Conservation (phyloP, 345 rosid genomes). For the Salix udensis region DNA sequence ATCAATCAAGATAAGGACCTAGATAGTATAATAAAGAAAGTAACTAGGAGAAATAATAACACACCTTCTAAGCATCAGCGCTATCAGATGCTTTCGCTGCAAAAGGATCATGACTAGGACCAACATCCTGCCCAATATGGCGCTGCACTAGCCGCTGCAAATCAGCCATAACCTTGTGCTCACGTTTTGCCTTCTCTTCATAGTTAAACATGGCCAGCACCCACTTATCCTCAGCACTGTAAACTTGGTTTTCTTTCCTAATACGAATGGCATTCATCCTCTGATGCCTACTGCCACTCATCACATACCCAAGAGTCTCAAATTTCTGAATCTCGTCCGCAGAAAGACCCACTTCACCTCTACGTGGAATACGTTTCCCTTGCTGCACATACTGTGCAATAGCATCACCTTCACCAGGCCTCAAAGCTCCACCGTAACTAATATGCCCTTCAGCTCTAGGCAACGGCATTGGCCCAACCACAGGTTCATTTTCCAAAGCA, state of each 20-base stretch:
- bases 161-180: conserved; percentile 97
- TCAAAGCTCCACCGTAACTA: conserved; percentile 93
- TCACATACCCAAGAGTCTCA: conserved; percentile 91
- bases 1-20: background rate
- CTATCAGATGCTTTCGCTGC: conserved; percentile 59
- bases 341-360: conserved; percentile 99
- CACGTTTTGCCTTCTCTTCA: conserved; percentile 95
- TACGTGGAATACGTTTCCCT: conserved; percentile 97
- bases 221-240: conserved; percentile 95
- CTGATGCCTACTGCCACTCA: conserved; percentile 98
- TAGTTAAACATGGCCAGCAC: conserved; percentile 97
- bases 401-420: conserved; percentile 99
- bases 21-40: too few relatives aligned
- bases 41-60: conserved; percentile 1
- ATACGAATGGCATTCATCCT: conserved; percentile 99
- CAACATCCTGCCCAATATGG: conserved; percentile 93
- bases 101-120: conserved; percentile 92
- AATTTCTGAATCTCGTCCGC: conserved; percentile 94
- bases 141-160: conserved; percentile 89
- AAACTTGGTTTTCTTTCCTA: conserved; percentile 98
- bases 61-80: conserved; percentile 57
- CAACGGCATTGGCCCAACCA: conserved; percentile 88
- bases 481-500: conserved; percentile 54
- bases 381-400: conserved; percentile 98
- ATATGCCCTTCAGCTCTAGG: conserved; percentile 95